Percentiles rank a stretch among this genome's conserved stretches.
Evolutionary conservation across 2,329 filamentous ascomycete species (phyloP).

Genomic region (Rugonectria rugulosa): DNA sequence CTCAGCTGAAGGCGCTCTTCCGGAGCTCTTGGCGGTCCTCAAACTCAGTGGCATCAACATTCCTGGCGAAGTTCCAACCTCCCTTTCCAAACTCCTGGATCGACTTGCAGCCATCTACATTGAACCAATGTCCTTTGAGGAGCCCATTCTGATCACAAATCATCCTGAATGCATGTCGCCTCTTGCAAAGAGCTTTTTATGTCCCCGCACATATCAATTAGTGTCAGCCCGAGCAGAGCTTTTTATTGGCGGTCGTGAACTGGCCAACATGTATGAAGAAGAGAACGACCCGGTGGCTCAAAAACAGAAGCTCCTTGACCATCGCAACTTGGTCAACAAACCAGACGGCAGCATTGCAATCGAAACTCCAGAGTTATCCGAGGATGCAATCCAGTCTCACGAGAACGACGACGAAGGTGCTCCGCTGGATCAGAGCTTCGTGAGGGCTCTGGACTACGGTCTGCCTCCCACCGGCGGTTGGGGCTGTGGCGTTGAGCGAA

Average conservation of each 20-base stretch:
- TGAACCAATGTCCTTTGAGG: slow-evolving; percentile 73
- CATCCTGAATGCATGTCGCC: slow-evolving; percentile 93
- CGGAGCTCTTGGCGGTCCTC: slow-evolving; percentile 61
- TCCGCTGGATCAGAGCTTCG: slow-evolving; percentile 78
- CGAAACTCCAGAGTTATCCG: slow-evolving; percentile 22
- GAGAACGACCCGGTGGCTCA: slow-evolving; percentile 94
- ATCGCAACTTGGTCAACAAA: slow-evolving; percentile 50
- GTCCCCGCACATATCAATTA: slow-evolving; percentile 71
- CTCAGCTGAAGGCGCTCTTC: slow-evolving; percentile 60
- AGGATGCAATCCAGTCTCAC: slow-evolving; percentile 23
- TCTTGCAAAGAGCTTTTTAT: slow-evolving; percentile 84
- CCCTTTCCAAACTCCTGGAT: slow-evolving; percentile 77
- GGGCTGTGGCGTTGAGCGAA: slow-evolving; percentile 90
- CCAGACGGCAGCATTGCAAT: slow-evolving; percentile 44
- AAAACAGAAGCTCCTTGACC: slow-evolving; percentile 77
- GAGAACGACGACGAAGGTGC: slow-evolving; percentile 55
- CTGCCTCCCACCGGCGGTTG: slow-evolving; percentile 96
- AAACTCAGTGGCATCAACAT: slow-evolving; percentile 68
- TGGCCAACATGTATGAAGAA: slow-evolving; percentile 98
- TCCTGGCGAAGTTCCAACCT: slow-evolving; percentile 68
- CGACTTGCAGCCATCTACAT: slow-evolving; percentile 78
- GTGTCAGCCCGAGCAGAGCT: slow-evolving; percentile 86
- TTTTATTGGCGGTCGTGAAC: slow-evolving; percentile 80
- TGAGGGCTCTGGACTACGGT: slow-evolving; percentile 85
- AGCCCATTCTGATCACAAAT: slow-evolving; percentile 85